These are phyloP conservation scores for Aspergillus sp. DNA, from an alignment of 2,329 filamentous ascomycete genomes.

Conservation along the genomic window DNA sequence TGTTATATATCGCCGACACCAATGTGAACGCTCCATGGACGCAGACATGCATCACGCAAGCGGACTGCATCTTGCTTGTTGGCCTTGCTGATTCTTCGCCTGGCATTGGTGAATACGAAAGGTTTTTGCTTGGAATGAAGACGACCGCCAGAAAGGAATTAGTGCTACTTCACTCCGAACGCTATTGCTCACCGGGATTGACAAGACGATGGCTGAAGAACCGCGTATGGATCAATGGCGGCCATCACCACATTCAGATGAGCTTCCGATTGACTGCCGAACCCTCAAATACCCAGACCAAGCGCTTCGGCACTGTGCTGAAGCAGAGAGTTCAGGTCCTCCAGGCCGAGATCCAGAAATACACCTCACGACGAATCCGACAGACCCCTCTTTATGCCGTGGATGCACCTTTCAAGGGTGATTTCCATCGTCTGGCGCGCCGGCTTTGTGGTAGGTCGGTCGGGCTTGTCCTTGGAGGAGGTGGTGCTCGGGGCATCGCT, in stretches of 20 bases:
- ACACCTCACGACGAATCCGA: slow-evolving; percentile 88
- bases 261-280: slow-evolving; percentile 74
- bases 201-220: slow-evolving; percentile 89
- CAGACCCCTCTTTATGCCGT: slow-evolving; percentile 87
- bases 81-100: slow-evolving; percentile 88
- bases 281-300: slow-evolving; percentile 71
- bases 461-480: slow-evolving; percentile 88
- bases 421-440: slow-evolving; percentile 90
- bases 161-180: slow-evolving; percentile 83
- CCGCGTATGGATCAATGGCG: slow-evolving; percentile 95
- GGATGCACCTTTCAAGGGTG: slow-evolving; percentile 90
- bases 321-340: slow-evolving; percentile 93
- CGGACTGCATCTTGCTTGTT: slow-evolving; percentile 91
- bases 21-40: slow-evolving; percentile 98
- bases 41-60: slow-evolving; percentile 94
- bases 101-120: slow-evolving; percentile 91
- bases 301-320: slow-evolving; percentile 78
- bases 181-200: slow-evolving; percentile 79
- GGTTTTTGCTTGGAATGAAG: slow-evolving; percentile 94
- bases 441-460: slow-evolving; percentile 91
- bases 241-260: slow-evolving; percentile 98
- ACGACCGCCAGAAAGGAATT: slow-evolving; percentile 93
- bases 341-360: slow-evolving; percentile 97
- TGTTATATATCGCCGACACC: slow-evolving; percentile 94
- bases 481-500: slow-evolving; percentile 85